Conservation (phyloP, 306 rosid genomes). For the Pyrus bretschneideri region DNA sequence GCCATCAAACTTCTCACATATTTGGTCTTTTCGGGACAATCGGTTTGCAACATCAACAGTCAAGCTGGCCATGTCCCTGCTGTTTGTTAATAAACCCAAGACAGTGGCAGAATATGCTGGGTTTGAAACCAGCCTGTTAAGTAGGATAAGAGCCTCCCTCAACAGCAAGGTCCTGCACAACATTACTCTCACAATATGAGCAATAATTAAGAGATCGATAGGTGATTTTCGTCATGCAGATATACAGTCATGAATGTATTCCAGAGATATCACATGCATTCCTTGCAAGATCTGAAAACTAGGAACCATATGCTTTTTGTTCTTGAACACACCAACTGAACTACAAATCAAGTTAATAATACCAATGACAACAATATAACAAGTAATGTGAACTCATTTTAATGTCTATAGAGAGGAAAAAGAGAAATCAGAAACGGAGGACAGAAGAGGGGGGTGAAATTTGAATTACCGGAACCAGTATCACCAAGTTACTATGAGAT, state of each 20-base stretch:
- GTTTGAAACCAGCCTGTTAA: slow-evolving; percentile 71
- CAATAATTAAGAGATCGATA: not conserved
- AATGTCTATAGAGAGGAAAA: not conserved
- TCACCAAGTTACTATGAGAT: not conserved
- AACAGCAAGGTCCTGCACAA: slow-evolving; percentile 68
- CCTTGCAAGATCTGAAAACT: too few relatives aligned
- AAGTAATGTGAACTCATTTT: not conserved
- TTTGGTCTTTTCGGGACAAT: slow-evolving; percentile 44
- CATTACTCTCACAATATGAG: slow-evolving; percentile 7
- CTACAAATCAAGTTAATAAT: not conserved
- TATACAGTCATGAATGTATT: not conserved
- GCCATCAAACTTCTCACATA: slow-evolving; percentile 26
- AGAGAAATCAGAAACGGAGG: not conserved
- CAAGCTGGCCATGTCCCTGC: slow-evolving; percentile 66
- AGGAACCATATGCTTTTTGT: not conserved
- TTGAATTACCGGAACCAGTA: not conserved
- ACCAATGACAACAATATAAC: not conserved
- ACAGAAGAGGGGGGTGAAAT: not conserved
- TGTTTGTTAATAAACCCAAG: slow-evolving; percentile 42
- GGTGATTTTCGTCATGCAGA: too few relatives aligned
- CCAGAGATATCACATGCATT: not conserved
- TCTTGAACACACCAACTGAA: not conserved
- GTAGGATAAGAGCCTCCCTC: slow-evolving; percentile 79
- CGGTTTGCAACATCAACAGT: slow-evolving; percentile 61
- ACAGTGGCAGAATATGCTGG: slow-evolving; percentile 51